These are phyloP conservation scores for Podaxis sp. DNA, from an alignment of 768 basidiomycete genomes.

Conservation along the genomic window DNA sequence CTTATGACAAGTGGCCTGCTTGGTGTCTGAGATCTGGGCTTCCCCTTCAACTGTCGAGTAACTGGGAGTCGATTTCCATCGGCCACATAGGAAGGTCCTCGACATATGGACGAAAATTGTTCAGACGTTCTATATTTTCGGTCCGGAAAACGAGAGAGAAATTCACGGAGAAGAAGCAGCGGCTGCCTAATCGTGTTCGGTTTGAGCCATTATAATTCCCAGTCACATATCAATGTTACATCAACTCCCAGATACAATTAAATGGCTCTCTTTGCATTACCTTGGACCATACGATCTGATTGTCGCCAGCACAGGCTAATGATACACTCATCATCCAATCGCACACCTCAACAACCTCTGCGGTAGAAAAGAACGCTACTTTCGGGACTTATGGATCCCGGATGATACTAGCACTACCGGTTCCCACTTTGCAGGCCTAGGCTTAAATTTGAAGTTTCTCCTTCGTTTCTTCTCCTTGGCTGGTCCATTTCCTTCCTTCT, in stretches of 20 bases:
- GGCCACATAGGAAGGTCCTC: too few species aligned
- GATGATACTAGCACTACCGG: not conserved
- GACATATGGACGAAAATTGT: too few species aligned
- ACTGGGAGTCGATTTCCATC: too few species aligned
- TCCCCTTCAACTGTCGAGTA: too few species aligned
- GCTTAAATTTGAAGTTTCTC: not conserved
- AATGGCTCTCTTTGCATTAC: not conserved
- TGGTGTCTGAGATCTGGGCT: too few species aligned
- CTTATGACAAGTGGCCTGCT: too few species aligned
- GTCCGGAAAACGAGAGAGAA: too few species aligned
- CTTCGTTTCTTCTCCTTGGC: not conserved
- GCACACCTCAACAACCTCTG: not conserved
- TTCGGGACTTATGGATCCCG: not conserved
- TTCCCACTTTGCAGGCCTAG: not conserved
- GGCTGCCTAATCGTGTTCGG: too few species aligned
- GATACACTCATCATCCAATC: not conserved
- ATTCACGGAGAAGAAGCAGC: too few species aligned
- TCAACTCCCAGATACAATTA: not conserved
- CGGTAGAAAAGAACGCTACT: not conserved
- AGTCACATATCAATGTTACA: not conserved
- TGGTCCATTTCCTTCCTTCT: not conserved
- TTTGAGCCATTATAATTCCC: not conserved
- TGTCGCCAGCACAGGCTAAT: not conserved
- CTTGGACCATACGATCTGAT: not conserved
- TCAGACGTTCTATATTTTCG: too few species aligned